phyloP scores from a whole-genome alignment of 2,329 filamentous ascomycete genomes.

The Ophioceras dolichostomum region DNA sequence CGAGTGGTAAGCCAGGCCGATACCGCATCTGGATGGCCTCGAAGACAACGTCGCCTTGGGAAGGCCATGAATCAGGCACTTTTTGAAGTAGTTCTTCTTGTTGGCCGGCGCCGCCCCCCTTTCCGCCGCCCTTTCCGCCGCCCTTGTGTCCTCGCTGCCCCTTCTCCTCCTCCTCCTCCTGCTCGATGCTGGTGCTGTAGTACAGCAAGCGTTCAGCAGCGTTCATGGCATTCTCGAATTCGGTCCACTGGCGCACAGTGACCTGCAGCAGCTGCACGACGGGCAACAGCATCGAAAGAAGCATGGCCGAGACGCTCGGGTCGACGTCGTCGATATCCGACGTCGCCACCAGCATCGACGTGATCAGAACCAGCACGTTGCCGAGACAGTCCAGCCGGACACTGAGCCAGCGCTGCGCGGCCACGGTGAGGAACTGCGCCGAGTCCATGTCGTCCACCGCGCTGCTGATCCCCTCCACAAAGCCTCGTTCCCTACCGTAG shows the following conservation, averaged over 20 bases:
- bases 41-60: neutral
- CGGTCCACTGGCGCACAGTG: slow-evolving; percentile 53
- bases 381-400: slow-evolving; percentile 50
- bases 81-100: neutral
- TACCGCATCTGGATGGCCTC: slow-evolving; percentile 46
- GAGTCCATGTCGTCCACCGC: slow-evolving; percentile 54
- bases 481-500: slow-evolving; percentile 48
- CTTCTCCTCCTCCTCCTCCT: too few relatives aligned
- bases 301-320: slow-evolving; percentile 51
- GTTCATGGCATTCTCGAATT: slow-evolving; percentile 62
- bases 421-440: slow-evolving; percentile 56
- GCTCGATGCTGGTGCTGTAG: slow-evolving; percentile 40
- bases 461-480: slow-evolving; percentile 36
- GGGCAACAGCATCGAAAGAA: slow-evolving; percentile 53
- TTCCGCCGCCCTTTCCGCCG: neutral
- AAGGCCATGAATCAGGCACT: neutral
- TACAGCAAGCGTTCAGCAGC: slow-evolving; percentile 54
- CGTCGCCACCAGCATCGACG: slow-evolving; percentile 53
- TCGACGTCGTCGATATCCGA: slow-evolving; percentile 43
- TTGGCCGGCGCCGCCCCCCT: too few relatives aligned
- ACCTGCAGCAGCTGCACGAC: slow-evolving; percentile 59
- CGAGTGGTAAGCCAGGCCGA: slow-evolving; percentile 51
- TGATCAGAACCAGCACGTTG: slow-evolving; percentile 47
- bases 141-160: too few relatives aligned
- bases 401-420: slow-evolving; percentile 55